Base-by-base conservation (phyloP, 495 filamentous ascomycete genomes). In the Lasiosphaeria hispida region DNA sequence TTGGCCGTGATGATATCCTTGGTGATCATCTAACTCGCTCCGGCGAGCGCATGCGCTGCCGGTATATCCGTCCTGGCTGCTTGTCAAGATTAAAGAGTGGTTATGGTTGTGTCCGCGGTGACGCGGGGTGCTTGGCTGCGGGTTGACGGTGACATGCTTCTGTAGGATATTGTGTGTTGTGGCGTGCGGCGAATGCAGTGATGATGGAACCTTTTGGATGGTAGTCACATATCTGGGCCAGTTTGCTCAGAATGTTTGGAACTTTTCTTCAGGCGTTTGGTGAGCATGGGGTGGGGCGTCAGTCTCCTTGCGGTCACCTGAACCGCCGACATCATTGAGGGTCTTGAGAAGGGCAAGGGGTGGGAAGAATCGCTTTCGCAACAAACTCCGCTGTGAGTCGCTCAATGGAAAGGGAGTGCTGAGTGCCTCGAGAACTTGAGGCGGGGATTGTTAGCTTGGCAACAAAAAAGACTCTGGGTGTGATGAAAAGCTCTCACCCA, bases 51-150 rank as follows among this genome's bases (percentile, higher is more conserved):
- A 62, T 52, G 48, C 58, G 49, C 48, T 38, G n/a, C 58, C 60
- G 49, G 62, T 18, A 43, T 68, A 68, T 30, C 65, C 64, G 55
- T 76, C 72, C 38, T 69, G 71, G 53, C 68, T 70, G 59, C 67
- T 62, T 39, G 72, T 58, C 44, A 71, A 39, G 2, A 66, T 45
- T 69, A 75, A 60, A 14, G 66, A 61, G 18, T 71, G 66, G 5
- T 63, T 48, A 15, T 53, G 61, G 35, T 39, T 64, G 10, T 57
- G 60, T 9, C 55, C 56, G 34, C 70, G 68, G 37, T 69, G 69
- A 0, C 72, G 65, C 37, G 73, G 62, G 9, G 69, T 65, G 47
- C 45, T 58, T 15, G 55, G 55, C n/a, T 19, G 60, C 48, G 49
- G 48, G 47, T 33, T 49, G n/a, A 38, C 23, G 23, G n/a, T n/a